Base-by-base conservation (phyloP, 2,329 filamentous ascomycete genomes). In the Colletotrichum sansevieriae region DNA sequence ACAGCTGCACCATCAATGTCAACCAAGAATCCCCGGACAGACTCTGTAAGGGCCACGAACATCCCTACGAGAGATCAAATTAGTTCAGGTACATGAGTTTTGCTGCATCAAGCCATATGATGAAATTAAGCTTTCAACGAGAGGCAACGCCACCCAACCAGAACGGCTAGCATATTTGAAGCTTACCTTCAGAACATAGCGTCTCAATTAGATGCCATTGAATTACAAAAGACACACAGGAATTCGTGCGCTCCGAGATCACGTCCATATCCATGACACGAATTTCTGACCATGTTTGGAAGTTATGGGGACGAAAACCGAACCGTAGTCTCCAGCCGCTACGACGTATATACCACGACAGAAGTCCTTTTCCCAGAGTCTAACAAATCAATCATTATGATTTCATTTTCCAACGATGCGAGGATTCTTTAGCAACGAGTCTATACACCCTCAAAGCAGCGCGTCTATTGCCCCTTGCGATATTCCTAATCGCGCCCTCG, bases 341-440 rank as follows among this genome's bases (percentile, higher is more conserved):
- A 10, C 43, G 43, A 10, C 43, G 2, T 9, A 0, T 1, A 18
- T 46, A 46, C 7, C 43, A 46, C 43, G 43, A 46, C n/a, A 46
- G 43, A 46, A 18, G 15, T 18, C 43, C 15, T 10, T 3, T 44
- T 18, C 43, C 7, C 43, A n/a, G 43, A 9, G 20, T 46, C 43
- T 18, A 9, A 18, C n/a, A 46, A 0, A 18, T 18, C 0, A 46
- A 10, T 0, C 1, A 46, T 46, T 2, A 46, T 46, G 15, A 18
- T 0, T 46, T 10, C 43, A 0, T n/a, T n/a, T n/a, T 44, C 7
- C n/a, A 18, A 46, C 2, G 0, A 46, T 46, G 43, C 43, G 15
- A 46, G 13, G 0, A 10, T 0, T 18, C 15, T 10, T 4, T 46
- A 10, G 15, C 43, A 46, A 10, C 0, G 15, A 46, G n/a, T 0